Base-by-base conservation (phyloP, 2,329 filamentous ascomycete species). In the Trichophyton equinum region DNA sequence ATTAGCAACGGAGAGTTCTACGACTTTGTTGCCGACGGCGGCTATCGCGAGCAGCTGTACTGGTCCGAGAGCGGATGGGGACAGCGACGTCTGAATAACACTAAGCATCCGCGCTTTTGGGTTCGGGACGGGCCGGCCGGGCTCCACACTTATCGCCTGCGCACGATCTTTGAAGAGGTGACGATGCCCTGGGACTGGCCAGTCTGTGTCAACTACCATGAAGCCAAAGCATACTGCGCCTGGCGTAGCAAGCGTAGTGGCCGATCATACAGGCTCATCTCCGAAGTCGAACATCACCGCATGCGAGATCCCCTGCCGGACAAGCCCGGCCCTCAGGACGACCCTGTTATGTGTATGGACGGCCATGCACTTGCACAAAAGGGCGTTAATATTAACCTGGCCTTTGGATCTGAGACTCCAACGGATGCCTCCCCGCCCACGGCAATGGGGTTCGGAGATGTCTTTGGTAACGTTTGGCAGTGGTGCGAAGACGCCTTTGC, bases 61-160 rank as follows among this genome's bases (percentile, higher is more conserved):
- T 53, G 49, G 49, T 53, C 49, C n/a, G 25, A 53, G 22, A 53
- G 49, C 13, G 49, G 49, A 53, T 53, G 49, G 49, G 49, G 49
- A 6, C 49, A 53, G 49, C 8, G 49, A 27, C 49, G 49, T 22
- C 49, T 53, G 9, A 53, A 53, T 18, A 53, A 53, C 49, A 53
- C 49, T 8, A 53, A 53, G 8, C 49, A 53, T 7, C 49, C 49
- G 5, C 49, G 22, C 5, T 53, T 53, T n/a, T 53, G 49, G 49
- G 49, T 53, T 22, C 49, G 49, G 7, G 49, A 53, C n/a, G 49
- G 49, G 2, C 49, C 49, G 13, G 49, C 49, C 13, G 49, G 49
- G 27, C 22, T 53, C 11, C 49, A 53, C 27, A 53, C 22, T 25
- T 53, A 53, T 13, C 49, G 49, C 22, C 27, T 53, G 27, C 49